Base-by-base conservation (phyloP, 345 rosid genomes). In the Trapa bicornis region DNA sequence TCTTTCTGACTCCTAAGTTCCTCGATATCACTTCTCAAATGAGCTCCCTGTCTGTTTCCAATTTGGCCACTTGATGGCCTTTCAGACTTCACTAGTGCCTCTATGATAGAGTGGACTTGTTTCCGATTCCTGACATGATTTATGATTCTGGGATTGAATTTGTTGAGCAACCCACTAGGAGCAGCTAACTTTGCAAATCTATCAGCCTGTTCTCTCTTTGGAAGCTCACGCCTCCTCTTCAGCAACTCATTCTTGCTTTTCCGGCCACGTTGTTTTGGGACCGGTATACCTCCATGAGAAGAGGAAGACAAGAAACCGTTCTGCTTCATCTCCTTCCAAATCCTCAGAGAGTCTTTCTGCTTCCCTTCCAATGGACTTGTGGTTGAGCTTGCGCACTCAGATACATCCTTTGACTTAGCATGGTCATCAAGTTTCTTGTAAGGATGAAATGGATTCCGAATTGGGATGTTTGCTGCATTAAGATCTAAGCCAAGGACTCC, bases 51-150 rank as follows among this genome's bases (percentile, higher is more conserved):
- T 56, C 73, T 74, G 73, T 72, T 65, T 45, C 75, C 75, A 22
- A n/a, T 68, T 58, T 70, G 68, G 69, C 65, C 43, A 65, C 71
- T 72, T 69, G 76, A 75, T 36, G 37, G 72, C 56, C 74, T 83
- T 72, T 84, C 89, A 67, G 81, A 86, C 78, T 83, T 81, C 64
- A 87, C 87, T 65, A 94, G 47, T 37, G 93, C 86, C 80, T 89
- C 89, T 64, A 94, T 94, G 42, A 91, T 85, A 36, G 99, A 87
- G 76, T 83, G 95, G 53, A 94, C 99, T 71, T 94, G 99, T 73
- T 81, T 84, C 76, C 75, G 91, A 66, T 84, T 91, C 73, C 99
- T 84, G 45, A 94, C 90, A 71, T 87, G 94, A 80, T 86, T 89
- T 73, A 94, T 87, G 67, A 94, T 94, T 57, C 99, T 96, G 0